Evolutionary conservation across 2,329 filamentous ascomycete genomes (phyloP).

Genomic region (Cadophora luteo-olivacea): DNA sequence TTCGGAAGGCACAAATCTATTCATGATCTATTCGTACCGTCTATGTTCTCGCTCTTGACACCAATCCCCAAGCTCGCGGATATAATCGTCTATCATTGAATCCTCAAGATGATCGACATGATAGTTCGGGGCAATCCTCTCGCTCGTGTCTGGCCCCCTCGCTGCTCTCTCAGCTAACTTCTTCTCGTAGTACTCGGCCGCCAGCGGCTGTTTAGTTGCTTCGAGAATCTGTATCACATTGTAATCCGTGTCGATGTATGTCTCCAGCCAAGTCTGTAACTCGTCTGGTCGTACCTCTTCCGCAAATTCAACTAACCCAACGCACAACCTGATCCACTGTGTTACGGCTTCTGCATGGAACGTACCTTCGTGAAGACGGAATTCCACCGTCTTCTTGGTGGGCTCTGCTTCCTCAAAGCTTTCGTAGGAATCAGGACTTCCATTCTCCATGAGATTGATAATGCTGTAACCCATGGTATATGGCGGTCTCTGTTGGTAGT

Average conservation of each 20-base stretch:
- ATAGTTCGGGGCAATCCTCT: not conserved
- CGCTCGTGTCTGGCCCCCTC: not conserved
- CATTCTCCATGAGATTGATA: not conserved
- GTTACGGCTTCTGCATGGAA: constrained; percentile 29
- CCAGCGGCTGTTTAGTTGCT: not conserved
- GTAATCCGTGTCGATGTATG: not conserved
- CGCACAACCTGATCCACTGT: constrained; percentile 34
- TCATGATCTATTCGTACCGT: not conserved
- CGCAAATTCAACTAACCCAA: constrained; percentile 33
- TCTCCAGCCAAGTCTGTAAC: not conserved
- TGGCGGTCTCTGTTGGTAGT: not conserved
- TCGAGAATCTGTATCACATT: not conserved
- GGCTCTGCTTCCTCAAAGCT: not conserved
- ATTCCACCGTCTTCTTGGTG: constrained; percentile 37
- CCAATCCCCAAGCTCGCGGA: not conserved
- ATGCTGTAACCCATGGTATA: not conserved
- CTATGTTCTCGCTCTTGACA: not conserved
- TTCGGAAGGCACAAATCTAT: not conserved
- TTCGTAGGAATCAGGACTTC: not conserved
- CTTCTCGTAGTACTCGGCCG: not conserved
- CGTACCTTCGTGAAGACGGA: constrained; percentile 38
- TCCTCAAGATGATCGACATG: not conserved
- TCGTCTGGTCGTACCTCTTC: not conserved
- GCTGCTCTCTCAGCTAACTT: not conserved
- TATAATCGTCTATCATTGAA: not conserved